Base-by-base conservation (phyloP, 2,329 filamentous ascomycete species). In the Aspergillus sp. region DNA sequence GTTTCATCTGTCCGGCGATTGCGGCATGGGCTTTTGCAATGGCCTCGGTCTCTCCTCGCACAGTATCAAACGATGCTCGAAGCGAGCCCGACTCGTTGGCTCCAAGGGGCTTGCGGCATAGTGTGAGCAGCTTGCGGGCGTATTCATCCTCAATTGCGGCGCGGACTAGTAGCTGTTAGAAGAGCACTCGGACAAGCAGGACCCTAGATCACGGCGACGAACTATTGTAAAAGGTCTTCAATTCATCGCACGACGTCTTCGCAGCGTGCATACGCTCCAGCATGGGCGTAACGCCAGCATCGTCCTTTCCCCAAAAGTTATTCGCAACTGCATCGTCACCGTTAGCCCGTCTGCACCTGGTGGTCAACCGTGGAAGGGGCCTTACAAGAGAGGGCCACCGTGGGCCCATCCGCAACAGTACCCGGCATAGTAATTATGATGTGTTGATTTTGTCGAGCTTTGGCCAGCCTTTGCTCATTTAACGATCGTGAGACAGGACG, bases 281-380 rank as follows among this genome's bases (percentile, higher is more conserved):
- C 70, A 99, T 85, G 57, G 95, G 96, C 45, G 83, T 83, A 70
- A 99, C 93, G 72, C 95, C 96, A 51, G 93, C 95, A 81, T 99
- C 95, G 74, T 98, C 93, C 81, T 96, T 98, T 63, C 95, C 95
- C 95, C 95, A 99, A 77, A 99, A 99, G 75, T 99, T 99, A 80
- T 99, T 99, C 69, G 95, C 93, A 80, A 99, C 75, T 93, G 60
- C 39, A 20, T 50, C 17, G 13, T 17, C 9, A 24, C 30, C 18
- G 56, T 61, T 57, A 61, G 59, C 42, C 26, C 8, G 11, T 38
- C 47, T 30, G 49, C 22, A 15, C 36, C 9, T 44, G 20, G 44
- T 41, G 4, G 30, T 17, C 43, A n/a, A 13, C 9, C 20, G 5
- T 20, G 1, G 32, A 26, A 24, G 43, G 42, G 48, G 55, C 55